Evolutionary conservation across 306 rosid genomes (phyloP).

Genomic region (Glycine latifolia): DNA sequence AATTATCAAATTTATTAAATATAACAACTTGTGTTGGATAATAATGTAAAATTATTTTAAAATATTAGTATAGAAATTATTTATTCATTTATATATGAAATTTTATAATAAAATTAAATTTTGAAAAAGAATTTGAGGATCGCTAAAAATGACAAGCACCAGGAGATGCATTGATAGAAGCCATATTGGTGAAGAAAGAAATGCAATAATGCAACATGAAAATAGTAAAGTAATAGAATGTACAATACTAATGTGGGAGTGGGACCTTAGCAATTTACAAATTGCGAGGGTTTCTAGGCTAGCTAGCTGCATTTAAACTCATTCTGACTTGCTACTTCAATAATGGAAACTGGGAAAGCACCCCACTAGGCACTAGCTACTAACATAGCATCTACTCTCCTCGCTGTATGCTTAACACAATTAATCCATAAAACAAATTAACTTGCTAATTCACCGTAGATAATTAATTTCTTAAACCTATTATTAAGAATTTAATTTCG

Average conservation of each 20-base stretch:
- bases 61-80: too few species aligned
- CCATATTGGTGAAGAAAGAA: conserved; percentile 23
- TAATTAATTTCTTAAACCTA: too few species aligned
- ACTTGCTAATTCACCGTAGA: too few species aligned
- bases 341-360: too few species aligned
- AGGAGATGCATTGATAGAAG: too few species aligned
- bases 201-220: background rate
- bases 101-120: background rate
- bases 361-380: too few species aligned
- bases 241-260: conserved; percentile 24
- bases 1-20: too few species aligned
- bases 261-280: conserved; percentile 39
- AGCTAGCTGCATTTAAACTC: background rate
- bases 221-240: background rate
- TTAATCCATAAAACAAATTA: background rate
- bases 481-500: too few species aligned
- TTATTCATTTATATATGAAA: background rate
- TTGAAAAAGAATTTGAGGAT: background rate
- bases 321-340: conserved; percentile 29
- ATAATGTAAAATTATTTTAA: too few species aligned
- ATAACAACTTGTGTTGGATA: too few species aligned
- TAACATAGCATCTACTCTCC: too few species aligned
- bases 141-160: background rate
- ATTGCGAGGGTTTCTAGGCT: too few species aligned
- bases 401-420: background rate